Conservation (phyloP, 768 basidiomycete species). For the Lentinula boryana region DNA sequence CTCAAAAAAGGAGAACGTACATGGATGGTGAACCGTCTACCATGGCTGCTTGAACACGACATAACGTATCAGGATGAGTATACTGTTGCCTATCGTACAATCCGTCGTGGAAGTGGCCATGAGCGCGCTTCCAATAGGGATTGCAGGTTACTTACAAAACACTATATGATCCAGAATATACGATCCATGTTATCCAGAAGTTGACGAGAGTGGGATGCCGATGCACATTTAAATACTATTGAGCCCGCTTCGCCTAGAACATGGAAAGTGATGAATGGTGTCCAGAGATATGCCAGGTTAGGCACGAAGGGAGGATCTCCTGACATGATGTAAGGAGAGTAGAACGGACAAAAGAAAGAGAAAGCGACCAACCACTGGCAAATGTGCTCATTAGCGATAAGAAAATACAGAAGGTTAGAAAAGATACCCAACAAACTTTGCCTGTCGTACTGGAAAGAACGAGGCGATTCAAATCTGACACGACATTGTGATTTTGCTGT, state of each 20-base stretch:
- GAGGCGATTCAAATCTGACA: too few relatives aligned
- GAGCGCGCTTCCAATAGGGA: not conserved
- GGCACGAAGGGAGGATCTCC: constrained; percentile 2
- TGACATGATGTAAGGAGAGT: not conserved
- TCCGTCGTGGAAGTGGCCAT: constrained; percentile 6
- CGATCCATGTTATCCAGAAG: constrained; percentile 49
- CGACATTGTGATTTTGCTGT: too few relatives aligned
- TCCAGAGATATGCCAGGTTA: constrained; percentile 21
- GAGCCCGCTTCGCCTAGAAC: constrained; percentile 46
- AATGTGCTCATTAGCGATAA: not conserved
- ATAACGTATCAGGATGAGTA: constrained; percentile 27
- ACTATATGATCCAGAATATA: constrained; percentile 48
- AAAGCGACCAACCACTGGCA: not conserved
- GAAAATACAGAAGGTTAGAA: not conserved
- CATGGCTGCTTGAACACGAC: constrained; percentile 47
- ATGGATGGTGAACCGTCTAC: constrained; percentile 48
- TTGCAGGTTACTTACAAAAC: constrained; percentile 35
- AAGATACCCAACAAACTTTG: not conserved
- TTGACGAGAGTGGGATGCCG: constrained; percentile 52
- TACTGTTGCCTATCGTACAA: constrained; percentile 11
- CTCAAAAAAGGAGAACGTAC: constrained; percentile 21
- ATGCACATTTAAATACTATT: constrained; percentile 35
- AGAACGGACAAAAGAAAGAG: not conserved
- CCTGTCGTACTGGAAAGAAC: too few relatives aligned
- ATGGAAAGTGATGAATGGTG: constrained; percentile 40